A percentile compares a stretch with the other conserved stretches of the same genome.
These are phyloP conservation scores for Cryptomeria japonica DNA, from an alignment of 75 land plant genomes.

Conservation along the genomic window DNA sequence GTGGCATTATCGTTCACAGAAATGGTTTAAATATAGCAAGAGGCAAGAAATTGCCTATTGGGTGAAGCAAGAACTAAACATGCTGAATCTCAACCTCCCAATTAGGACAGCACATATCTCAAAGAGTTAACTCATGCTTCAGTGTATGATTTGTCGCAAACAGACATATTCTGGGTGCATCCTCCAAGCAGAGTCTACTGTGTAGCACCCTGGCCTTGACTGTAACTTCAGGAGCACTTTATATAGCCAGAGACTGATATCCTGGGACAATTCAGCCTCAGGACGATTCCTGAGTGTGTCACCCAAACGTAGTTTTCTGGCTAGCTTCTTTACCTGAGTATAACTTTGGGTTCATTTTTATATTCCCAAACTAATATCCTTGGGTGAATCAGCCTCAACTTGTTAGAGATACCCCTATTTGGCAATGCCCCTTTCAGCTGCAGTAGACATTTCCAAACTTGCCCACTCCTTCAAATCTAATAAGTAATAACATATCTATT, in stretches of 20 bases:
- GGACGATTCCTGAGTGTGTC: background rate
- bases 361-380: background rate
- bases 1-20: background rate
- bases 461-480: too few relatives aligned
- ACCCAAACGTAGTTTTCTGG: background rate
- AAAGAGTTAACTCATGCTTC: background rate
- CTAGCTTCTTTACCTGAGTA: background rate
- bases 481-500: too few relatives aligned
- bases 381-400: background rate
- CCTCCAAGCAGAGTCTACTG: background rate
- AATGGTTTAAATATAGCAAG: conserved; percentile 7
- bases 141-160: background rate
- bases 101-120: background rate
- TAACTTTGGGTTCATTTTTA: background rate
- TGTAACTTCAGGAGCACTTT: too few relatives aligned
- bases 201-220: background rate
- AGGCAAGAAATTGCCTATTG: background rate
- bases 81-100: background rate
- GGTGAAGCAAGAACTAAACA: background rate
- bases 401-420: background rate
- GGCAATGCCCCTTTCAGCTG: background rate
- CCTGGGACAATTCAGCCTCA: background rate
- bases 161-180: background rate
- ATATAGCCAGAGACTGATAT: background rate
- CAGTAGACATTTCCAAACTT: too few relatives aligned